These are phyloP conservation scores for Sporothrix pseudoabietina DNA, from an alignment of 2,329 filamentous ascomycete genomes.

Conservation along the genomic window DNA sequence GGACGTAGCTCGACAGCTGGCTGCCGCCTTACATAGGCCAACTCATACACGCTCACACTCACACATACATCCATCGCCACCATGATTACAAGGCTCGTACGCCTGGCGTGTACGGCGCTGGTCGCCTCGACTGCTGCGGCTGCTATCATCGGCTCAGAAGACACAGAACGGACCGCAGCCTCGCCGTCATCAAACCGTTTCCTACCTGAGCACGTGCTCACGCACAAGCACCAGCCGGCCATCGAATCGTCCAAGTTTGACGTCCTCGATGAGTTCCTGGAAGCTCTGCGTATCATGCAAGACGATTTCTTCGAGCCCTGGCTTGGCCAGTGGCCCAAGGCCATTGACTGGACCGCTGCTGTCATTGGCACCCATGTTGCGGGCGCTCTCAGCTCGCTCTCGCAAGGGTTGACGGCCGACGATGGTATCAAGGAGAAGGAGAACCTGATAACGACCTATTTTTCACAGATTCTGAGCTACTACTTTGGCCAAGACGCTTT, in stretches of 20 bases:
- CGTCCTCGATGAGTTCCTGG: constrained; percentile 53
- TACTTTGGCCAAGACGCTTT: constrained; percentile 87
- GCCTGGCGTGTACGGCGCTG: constrained; percentile 28
- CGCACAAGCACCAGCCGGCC: background rate
- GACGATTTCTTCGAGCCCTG: constrained; percentile 74
- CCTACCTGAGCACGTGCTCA: constrained; percentile 22
- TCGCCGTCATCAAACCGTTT: constrained; percentile 21
- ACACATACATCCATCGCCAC: background rate
- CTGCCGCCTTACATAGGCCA: background rate
- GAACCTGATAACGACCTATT: constrained; percentile 82
- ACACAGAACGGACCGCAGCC: background rate
- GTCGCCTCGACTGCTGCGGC: constrained; percentile 22
- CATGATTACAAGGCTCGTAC: constrained; percentile 28
- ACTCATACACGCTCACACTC: background rate
- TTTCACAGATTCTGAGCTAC: constrained; percentile 72
- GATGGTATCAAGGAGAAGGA: constrained; percentile 59
- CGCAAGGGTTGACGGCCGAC: constrained; percentile 52
- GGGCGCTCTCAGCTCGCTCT: constrained; percentile 70
- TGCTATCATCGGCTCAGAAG: background rate
- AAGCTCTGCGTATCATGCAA: constrained; percentile 75
- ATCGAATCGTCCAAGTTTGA: background rate
- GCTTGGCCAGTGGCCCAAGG: constrained; percentile 77
- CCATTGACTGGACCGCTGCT: constrained; percentile 93
- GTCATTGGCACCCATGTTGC: constrained; percentile 80
- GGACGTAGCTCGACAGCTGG: background rate